Evolutionary conservation across 2,329 filamentous ascomycete species (phyloP).

Genomic region (Fusarium sp.): DNA sequence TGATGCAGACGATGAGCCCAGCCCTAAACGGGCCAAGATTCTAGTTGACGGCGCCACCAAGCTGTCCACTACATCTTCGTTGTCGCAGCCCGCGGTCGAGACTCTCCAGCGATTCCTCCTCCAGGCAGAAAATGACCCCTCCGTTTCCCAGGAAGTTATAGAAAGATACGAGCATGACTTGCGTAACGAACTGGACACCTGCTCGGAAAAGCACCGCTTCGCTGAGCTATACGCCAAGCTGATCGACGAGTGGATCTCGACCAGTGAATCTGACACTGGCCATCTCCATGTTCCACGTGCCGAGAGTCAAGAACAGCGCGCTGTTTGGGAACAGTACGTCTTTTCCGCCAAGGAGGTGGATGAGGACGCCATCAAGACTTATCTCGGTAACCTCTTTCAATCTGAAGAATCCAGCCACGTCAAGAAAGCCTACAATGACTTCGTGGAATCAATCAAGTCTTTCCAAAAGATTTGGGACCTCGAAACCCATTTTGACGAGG

Average conservation of each 20-base stretch:
- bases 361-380: not conserved
- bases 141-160: not conserved
- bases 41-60: not conserved
- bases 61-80: not conserved
- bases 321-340: not conserved
- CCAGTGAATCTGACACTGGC: slow-evolving; percentile 32
- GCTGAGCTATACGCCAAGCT: slow-evolving; percentile 57
- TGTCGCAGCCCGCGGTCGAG: not conserved
- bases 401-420: not conserved
- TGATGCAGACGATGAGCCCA: not conserved
- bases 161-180: not conserved
- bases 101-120: not conserved
- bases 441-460: not conserved
- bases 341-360: not conserved
- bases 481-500: not conserved
- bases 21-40: not conserved
- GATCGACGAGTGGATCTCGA: slow-evolving; percentile 57
- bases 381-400: not conserved
- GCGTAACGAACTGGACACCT: slow-evolving; percentile 45
- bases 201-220: slow-evolving; percentile 54
- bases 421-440: not conserved
- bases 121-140: not conserved
- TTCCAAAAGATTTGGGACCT: not conserved
- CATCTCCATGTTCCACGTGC: not conserved
- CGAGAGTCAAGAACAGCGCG: not conserved